Percentiles rank a stretch among this genome's conserved stretches.
Evolutionary conservation across 495 filamentous ascomycete species (phyloP).

Genomic region (Neurospora sp.): DNA sequence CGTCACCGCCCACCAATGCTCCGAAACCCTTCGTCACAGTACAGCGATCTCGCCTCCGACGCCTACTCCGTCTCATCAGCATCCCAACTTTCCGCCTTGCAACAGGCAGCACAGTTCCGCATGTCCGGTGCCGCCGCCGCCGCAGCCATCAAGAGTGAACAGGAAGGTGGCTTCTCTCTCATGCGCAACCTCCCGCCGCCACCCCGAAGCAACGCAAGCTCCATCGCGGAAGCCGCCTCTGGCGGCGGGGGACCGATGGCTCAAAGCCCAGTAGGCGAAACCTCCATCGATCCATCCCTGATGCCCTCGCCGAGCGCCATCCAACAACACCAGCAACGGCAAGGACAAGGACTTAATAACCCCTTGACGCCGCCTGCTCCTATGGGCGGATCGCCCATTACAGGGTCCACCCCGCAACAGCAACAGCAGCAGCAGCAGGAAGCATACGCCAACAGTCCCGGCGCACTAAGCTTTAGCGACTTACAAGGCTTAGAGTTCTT

Average conservation of each 20-base stretch:
- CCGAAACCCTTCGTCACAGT: constrained; percentile 2
- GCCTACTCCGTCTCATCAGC: constrained; percentile 13
- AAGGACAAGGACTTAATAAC: background rate
- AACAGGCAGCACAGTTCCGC: constrained; percentile 15
- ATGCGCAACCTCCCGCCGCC: constrained; percentile 25
- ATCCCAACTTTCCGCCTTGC: constrained; percentile 9
- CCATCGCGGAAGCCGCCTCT: constrained; percentile 3
- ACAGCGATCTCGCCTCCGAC: constrained; percentile 7
- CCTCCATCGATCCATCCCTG: constrained; percentile 35
- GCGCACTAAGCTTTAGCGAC: constrained; percentile 24
- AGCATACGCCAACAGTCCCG: constrained; percentile 7
- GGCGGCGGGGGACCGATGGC: background rate
- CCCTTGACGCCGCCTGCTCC: background rate
- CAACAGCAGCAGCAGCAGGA: constrained; percentile 8
- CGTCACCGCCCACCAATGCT: background rate
- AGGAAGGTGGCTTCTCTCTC: constrained; percentile 24
- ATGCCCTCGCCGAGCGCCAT: constrained; percentile 28
- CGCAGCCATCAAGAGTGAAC: constrained; percentile 25
- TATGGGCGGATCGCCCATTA: constrained; percentile 6
- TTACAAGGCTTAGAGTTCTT: constrained; percentile 39
- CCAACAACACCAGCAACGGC: constrained; percentile 14
- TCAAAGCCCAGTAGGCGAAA: background rate
- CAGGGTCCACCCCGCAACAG: background rate
- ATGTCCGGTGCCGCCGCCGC: constrained; percentile 6
- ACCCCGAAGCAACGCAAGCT: constrained; percentile 23